These are phyloP conservation scores for Termitomyces sp. DNA, from an alignment of 768 basidiomycete species.

Conservation along the genomic window DNA sequence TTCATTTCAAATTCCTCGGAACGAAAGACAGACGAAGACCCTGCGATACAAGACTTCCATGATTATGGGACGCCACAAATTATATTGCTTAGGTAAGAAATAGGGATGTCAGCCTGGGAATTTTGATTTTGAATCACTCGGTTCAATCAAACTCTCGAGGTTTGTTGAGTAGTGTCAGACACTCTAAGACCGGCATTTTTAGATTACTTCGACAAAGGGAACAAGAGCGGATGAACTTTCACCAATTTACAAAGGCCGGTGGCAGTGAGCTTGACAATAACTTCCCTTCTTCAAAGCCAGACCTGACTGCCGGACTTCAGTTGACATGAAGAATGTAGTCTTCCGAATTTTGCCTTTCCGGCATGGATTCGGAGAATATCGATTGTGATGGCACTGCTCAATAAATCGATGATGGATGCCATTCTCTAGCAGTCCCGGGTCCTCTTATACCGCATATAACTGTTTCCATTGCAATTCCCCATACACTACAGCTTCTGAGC, in stretches of 20 bases:
- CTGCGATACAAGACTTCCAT: background rate
- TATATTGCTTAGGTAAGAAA: background rate
- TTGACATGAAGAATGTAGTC: slow-evolving; percentile 13
- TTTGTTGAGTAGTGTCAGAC: background rate
- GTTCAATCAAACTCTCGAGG: no score
- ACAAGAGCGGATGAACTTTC: background rate
- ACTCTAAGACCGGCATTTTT: background rate
- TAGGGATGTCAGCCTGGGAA: background rate
- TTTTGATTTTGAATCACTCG: background rate
- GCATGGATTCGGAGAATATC: background rate
- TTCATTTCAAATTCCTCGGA: background rate
- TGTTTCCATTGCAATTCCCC: background rate
- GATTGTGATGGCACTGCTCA: slow-evolving; percentile 2
- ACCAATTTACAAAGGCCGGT: background rate
- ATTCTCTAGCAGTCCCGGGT: background rate
- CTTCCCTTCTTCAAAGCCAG: background rate
- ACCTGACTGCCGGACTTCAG: slow-evolving; percentile 1
- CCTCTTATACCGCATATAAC: slow-evolving; percentile 2
- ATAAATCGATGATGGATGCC: slow-evolving; percentile 1
- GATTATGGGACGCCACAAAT: background rate
- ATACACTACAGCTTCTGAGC: slow-evolving; percentile 2
- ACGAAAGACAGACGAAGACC: background rate
- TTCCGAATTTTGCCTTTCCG: slow-evolving; percentile 4
- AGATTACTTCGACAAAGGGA: background rate
- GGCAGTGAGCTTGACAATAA: slow-evolving; percentile 1